Base-by-base conservation (phyloP, 2,329 filamentous ascomycete genomes). In the Diaporthe nobilis region DNA sequence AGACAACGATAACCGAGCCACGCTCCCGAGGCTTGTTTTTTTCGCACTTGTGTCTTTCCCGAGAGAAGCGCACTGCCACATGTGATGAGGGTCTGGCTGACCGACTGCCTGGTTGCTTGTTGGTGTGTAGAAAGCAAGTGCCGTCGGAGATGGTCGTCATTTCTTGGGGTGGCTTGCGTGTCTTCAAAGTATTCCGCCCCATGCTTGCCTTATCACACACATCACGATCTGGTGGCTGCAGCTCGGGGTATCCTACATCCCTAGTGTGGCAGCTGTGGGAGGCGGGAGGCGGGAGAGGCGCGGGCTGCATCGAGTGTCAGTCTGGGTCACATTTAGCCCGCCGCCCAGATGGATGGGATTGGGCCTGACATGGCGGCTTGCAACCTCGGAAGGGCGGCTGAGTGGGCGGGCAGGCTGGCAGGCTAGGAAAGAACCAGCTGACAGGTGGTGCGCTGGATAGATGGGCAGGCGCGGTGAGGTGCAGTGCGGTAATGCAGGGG, bases 401-500 rank as follows among this genome's bases (percentile, higher is more conserved):
- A 42, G 65, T 55, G 34, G 65, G 34, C 7, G 31, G 28, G 25
- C 1, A 28, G 61, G 12, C 10, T 34, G 53, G 12, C 7, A 20
- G 25, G 7, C 28, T 57, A 28, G 25, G 13, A 55, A 31, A 17
- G 15, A 6, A 57, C 34, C 34, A 34, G 34, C 34, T 34, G 34
- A 34, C 34, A 15, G 25, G 13, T 12, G 37, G n/a, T 13, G 25
- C 20, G n/a, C 25, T 15, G 25, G 34, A 42, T 28, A 39, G 31
- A 13, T 34, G 39, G 17, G 61, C 61, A 49, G 61, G 17, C 34
- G 61, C 44, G 12, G 37, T 39, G 37, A 12, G 12, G 37, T 39
- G 37, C 37, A 22, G 63, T 53, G 63, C 63, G 47, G 65, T 42
- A 70, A 70, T 55, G 65, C 65, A 70, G 65, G 65, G 65, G 65